Evolutionary conservation across 768 basidiomycete species (phyloP).

Genomic region (Sporobolomyces phaffii): DNA sequence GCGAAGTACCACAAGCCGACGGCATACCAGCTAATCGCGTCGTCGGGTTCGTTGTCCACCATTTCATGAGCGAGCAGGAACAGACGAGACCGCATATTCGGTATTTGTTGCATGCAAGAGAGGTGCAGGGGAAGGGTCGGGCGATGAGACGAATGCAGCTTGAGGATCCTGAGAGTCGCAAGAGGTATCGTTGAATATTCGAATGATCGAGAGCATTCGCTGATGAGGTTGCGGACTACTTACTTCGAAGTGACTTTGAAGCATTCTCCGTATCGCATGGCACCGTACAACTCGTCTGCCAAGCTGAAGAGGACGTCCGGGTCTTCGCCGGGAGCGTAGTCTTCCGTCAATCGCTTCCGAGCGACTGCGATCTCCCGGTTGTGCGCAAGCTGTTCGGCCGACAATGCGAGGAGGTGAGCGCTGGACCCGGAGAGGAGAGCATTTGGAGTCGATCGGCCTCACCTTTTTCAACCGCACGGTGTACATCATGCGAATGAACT

Average conservation of each 20-base stretch:
- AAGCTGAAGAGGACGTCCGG: conserved; percentile 85
- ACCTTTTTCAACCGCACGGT: conserved; percentile 80
- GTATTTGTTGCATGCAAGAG: conserved; percentile 95
- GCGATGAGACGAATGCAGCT: conserved; percentile 74
- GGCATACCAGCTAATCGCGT: conserved; percentile 93
- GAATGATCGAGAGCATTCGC: no score
- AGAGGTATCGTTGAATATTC: no score
- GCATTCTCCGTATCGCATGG: conserved; percentile 91
- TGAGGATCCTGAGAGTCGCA: conserved; percentile 61
- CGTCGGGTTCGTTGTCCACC: conserved; percentile 87
- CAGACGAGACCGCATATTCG: conserved; percentile 80
- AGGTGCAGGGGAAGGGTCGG: conserved; percentile 89
- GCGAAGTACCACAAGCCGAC: conserved; percentile 95
- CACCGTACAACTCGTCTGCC: conserved; percentile 80
- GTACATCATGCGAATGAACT: conserved; percentile 88
- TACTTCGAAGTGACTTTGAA: conserved; percentile 78
- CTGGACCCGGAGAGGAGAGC: no score
- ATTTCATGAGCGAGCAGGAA: conserved; percentile 96
- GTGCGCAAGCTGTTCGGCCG: conserved; percentile 74
- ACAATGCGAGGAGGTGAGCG: no score
- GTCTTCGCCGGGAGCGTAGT: conserved; percentile 80
- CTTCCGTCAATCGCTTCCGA: conserved; percentile 68
- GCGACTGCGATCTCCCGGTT: conserved; percentile 72
- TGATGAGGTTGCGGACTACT: conserved; percentile 14
- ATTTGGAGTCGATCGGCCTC: no score